Evolutionary conservation across 805 yeast species (phyloP), one percentile per base, ranked within the genome.

Genomic region (Saccharomycopsis oosterbeekiorum): DNA sequence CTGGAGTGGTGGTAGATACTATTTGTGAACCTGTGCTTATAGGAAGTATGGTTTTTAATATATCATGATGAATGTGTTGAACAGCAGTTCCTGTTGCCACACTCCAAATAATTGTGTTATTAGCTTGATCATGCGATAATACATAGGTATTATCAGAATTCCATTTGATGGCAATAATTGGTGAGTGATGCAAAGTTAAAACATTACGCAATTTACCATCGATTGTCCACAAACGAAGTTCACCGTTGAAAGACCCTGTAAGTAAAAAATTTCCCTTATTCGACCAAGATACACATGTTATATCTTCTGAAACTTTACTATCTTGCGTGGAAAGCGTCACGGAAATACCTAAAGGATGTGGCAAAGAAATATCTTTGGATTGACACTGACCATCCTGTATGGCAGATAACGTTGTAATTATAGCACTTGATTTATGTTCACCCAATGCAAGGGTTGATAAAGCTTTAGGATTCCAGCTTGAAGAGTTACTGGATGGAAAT

Each of bases 151-250:
- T 84, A 17, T 78, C 73, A 9, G 74, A 70, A 61, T 82, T 85
- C 96, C 96, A 90, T 59, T 75, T 70, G 3, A 87, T 72, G 1
- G 77, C 69, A 10, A 83, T 67, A 0, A 90, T 77, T 0, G 92
- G 82, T 1, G 81, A 70, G 54, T 76, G 75, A 66, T 84, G 88
- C 42, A 79, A 69, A 29, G 78, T 75, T 66, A 84, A 71, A 1
- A 81, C 79, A 58, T 83, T 85, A 62, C 81, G 76, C 43, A 89
- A 74, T 37, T 80, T 78, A 0, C 96, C 96, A 56, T 83, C 85
- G 0, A 81, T 76, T 11, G 84, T 80, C 96, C 96, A 91, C n/a
- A 88, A 75, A 60, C 93, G 74, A 9, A 91, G 67, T 67, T 87
- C 93, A 14, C 97, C 97, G 67, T 79, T 79, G 60, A 79, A 82